Conservation (phyloP, 2,329 filamentous ascomycete genomes). For the Hysterium pulicare region DNA sequence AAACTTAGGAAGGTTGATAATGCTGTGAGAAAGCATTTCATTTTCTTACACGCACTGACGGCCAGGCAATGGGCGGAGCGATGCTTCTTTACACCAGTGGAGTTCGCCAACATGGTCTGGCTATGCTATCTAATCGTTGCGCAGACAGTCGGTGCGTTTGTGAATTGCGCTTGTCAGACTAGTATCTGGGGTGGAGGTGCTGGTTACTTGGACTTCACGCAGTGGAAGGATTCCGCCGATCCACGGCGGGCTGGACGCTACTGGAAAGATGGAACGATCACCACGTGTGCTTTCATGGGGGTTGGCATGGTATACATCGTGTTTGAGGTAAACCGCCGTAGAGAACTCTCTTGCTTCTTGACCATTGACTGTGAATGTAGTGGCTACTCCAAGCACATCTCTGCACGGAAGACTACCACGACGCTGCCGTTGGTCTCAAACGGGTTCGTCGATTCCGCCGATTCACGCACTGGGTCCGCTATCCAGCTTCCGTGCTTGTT, state of each 20-base stretch:
- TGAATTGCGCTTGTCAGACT: conserved; percentile 42
- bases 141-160: conserved; percentile 42
- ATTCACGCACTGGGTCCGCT: conserved; percentile 15
- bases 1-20: conserved; percentile 6
- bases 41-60: conserved; percentile 10
- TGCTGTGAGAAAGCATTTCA: conserved; percentile 5
- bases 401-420: conserved; percentile 29
- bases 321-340: conserved; percentile 23
- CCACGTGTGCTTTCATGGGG: conserved; percentile 28
- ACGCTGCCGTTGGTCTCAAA: conserved; percentile 23
- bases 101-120: conserved; percentile 38
- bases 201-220: conserved; percentile 43
- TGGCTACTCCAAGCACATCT: conserved; percentile 40
- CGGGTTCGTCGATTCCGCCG: conserved; percentile 22
- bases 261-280: conserved; percentile 31
- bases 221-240: conserved; percentile 27
- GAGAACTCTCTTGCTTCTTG: too few species aligned
- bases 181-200: conserved; percentile 35
- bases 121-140: conserved; percentile 38
- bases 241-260: conserved; percentile 22
- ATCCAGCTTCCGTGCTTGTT: neutral
- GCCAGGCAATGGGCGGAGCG: conserved; percentile 20
- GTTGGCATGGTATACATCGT: conserved; percentile 36
- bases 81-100: conserved; percentile 29
- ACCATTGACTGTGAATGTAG: conserved; percentile 8